Evolutionary conservation across 768 basidiomycete species (phyloP), one percentile per base, ranked within the genome.

Genomic region (Phallus indusiatus): DNA sequence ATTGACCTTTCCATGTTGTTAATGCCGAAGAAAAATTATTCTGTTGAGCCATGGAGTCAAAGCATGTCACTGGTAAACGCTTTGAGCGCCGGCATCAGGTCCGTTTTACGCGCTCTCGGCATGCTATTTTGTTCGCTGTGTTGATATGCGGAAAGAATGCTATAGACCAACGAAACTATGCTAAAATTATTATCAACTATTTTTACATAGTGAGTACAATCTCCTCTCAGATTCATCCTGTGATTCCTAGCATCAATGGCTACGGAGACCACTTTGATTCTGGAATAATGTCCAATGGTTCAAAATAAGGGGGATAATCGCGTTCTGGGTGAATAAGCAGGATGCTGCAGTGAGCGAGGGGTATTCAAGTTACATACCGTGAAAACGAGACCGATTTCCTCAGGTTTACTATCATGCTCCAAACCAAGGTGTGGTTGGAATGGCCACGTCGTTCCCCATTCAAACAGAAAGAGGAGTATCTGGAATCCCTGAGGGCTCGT

Each of bases 1-100:
- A 66, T 78, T 24, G 65, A 90, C 94, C 86, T 77, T 85, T 90
- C 94, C 94, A 97, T 73, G 92, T 91, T 55, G 86, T 74, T 53
- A 97, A 74, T 22, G 94, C 94, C 53, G 85, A 86, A n/a, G 91
- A 90, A 74, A 97, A 97, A 73, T 95, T 94, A 63, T 85, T 81
- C 53, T 75, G 68, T 67, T 69, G 65, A 16, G 67, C 64, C 65
- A 67, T 67, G 37, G 55, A 55, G 48, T 18, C 47, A 57, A 18
- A 53, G 52, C 18, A n/a, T 18, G n/a, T 47, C 14, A 47, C 46
- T 48, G 28, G 4, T 28, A 7, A 28, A 28, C 28, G 28, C 28
- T 28, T 28, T 7, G 28, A 28, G 28, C 28, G 28, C 28, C 7
- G 28, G 28, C 28, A n/a, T 28, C 28, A 28, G n/a, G n/a, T n/a